phyloP scores from a whole-genome alignment of 106 monocot genomes.

The Apostasia shenzhenica region DNA sequence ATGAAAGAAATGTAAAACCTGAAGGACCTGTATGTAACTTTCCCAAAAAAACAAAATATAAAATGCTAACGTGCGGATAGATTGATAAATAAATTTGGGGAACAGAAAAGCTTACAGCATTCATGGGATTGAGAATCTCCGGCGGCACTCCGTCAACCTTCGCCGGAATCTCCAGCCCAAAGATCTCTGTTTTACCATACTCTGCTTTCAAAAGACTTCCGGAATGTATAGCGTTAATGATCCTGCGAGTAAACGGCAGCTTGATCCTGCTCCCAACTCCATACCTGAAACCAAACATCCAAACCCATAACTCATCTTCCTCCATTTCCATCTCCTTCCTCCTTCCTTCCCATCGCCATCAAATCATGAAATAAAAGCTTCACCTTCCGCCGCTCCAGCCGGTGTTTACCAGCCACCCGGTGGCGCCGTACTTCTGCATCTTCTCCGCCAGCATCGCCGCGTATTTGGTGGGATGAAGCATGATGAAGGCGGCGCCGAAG shows the following conservation, averaged over 20 bases:
- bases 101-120: slow-evolving; percentile 41
- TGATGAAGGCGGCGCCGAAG: slow-evolving; percentile 95
- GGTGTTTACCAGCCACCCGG: slow-evolving; percentile 95
- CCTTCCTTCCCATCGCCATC: no score
- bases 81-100: not conserved
- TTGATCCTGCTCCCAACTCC: slow-evolving; percentile 86
- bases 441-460: slow-evolving; percentile 94
- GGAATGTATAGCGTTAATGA: slow-evolving; percentile 90
- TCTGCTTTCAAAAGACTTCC: slow-evolving; percentile 59
- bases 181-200: slow-evolving; percentile 70
- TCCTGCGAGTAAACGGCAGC: slow-evolving; percentile 67
- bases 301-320: not conserved
- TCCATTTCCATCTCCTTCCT: no score
- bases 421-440: slow-evolving; percentile 84
- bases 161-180: slow-evolving; percentile 82
- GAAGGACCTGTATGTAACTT: no score
- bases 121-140: slow-evolving; percentile 69
- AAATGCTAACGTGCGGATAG: not conserved
- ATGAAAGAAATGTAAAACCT: no score
- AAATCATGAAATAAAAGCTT: no score
- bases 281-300: slow-evolving; percentile 35
- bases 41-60: no score
- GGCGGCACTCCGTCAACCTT: slow-evolving; percentile 63
- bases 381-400: slow-evolving; percentile 98
- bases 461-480: slow-evolving; percentile 90